Evolutionary conservation across 805 yeast species (phyloP), one percentile per base, ranked within the genome.

Genomic region (Pichia nanzhaoensis): DNA sequence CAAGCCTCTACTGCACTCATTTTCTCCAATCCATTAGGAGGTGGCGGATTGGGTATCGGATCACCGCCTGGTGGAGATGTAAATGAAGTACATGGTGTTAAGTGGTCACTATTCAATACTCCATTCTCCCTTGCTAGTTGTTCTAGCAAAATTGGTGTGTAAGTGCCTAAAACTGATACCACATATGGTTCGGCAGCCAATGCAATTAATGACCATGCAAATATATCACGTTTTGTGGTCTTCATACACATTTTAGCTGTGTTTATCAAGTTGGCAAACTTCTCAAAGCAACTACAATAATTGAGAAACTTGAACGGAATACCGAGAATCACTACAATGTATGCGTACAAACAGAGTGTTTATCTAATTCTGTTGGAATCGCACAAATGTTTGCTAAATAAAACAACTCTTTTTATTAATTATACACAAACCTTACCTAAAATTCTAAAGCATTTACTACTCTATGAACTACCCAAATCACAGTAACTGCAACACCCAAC

Each of bases 81-180:
- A 10, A 21, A 35, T 35, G 38, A 14, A 12, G 30, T 42, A 58
- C 95, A 84, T 1, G 80, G 79, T 12, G 73, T 66, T 2, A 73
- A 47, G 50, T 76, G 83, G 57, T 84, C 88, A 34, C 68, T 67
- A 5, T 73, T 63, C 46, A 71, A 58, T 8, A 85, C 91, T 21
- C 88, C 91, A 57, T 81, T 84, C 37, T 74, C 77, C 19, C 89
- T 69, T 0, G 90, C 95, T 48, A 80, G 71, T 53, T 80, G 83
- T 50, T 84, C 89, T 27, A 84, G 63, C 6, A 84, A 60, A 16
- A 85, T 62, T 0, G 93, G 93, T 5, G 84, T 82, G 58, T 82
- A 85, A 0, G 91, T 83, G 0, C 90, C 82, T 5, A 85, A 82
- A 2, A 84, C 89, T 34, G 86, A 78, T 7, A 84, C 93, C 4